A percentile compares a stretch with the other conserved stretches of the same genome.
These are phyloP conservation scores for Trichophyton mentagrophytes DNA, from an alignment of 2,329 filamentous ascomycete species.

Conservation along the genomic window DNA sequence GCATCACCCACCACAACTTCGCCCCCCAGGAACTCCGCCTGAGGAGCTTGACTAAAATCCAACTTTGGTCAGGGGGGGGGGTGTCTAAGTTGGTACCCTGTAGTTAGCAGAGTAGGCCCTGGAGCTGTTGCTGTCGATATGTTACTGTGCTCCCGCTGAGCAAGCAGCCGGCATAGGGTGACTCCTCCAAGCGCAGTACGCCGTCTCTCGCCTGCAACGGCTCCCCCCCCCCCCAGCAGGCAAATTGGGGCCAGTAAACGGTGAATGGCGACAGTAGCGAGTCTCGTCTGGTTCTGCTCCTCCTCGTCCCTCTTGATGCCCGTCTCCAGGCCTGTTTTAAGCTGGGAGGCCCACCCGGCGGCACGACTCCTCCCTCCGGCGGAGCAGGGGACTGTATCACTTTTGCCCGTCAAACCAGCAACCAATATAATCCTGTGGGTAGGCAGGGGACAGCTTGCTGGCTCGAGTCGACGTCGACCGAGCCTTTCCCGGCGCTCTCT, in stretches of 20 bases:
- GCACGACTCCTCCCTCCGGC: not conserved
- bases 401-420: not conserved
- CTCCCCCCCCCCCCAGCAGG: no score
- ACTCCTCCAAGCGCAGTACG: no score
- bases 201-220: no score
- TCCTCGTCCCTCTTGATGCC: not conserved
- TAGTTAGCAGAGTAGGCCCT: not conserved
- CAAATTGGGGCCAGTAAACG: no score
- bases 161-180: no score
- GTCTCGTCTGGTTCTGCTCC: not conserved
- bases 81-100: not conserved
- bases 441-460: not conserved
- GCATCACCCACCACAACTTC: not conserved
- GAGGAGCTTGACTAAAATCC: not conserved
- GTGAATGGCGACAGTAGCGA: not conserved
- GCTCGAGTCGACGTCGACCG: not conserved
- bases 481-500: no score
- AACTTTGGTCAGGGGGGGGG: not conserved
- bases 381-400: slow-evolving; percentile 1
- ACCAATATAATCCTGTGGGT: not conserved
- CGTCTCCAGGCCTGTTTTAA: no score
- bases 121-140: no score
- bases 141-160: no score
- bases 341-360: not conserved
- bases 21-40: no score